Evolutionary conservation across 1,284 basidiomycete genomes (phyloP).

Genomic region (Exobasidium rhododendri): DNA sequence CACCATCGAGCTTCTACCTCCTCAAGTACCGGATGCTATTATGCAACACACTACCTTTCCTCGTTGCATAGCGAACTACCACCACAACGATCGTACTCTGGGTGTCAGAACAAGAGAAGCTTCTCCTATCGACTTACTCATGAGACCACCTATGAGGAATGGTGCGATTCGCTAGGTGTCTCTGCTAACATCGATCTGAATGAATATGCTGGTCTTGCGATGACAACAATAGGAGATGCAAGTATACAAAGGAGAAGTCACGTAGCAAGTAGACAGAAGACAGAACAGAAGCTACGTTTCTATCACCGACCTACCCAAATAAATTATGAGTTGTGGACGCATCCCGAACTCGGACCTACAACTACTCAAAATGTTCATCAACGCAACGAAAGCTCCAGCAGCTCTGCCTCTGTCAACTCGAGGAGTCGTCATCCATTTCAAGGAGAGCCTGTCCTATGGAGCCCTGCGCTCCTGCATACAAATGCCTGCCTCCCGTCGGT

Average conservation of each 20-base stretch:
- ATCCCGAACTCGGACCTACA: background rate
- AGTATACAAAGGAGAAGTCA: background rate
- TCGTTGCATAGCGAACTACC: too few relatives aligned
- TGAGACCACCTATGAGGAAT: background rate
- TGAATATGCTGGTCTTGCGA: background rate
- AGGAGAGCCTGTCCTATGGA: background rate
- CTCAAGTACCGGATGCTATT: too few relatives aligned
- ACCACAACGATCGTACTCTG: too few relatives aligned
- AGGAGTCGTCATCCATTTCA: too few relatives aligned
- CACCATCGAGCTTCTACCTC: too few relatives aligned
- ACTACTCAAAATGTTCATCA: too few relatives aligned
- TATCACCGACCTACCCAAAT: background rate
- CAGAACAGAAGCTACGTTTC: background rate
- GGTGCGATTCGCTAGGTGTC: background rate
- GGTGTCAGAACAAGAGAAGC: background rate
- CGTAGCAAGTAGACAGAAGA: background rate
- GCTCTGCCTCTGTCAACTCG: too few relatives aligned
- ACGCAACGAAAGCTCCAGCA: too few relatives aligned
- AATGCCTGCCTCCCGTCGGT: background rate
- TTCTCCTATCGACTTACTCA: background rate
- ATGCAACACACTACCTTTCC: too few relatives aligned
- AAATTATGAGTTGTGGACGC: background rate
- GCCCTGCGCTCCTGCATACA: background rate
- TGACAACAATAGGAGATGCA: background rate
- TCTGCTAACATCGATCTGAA: background rate